These are phyloP conservation scores for Camellia oleifera DNA, from an alignment of 179 eudicot genomes.

Conservation along the genomic window DNA sequence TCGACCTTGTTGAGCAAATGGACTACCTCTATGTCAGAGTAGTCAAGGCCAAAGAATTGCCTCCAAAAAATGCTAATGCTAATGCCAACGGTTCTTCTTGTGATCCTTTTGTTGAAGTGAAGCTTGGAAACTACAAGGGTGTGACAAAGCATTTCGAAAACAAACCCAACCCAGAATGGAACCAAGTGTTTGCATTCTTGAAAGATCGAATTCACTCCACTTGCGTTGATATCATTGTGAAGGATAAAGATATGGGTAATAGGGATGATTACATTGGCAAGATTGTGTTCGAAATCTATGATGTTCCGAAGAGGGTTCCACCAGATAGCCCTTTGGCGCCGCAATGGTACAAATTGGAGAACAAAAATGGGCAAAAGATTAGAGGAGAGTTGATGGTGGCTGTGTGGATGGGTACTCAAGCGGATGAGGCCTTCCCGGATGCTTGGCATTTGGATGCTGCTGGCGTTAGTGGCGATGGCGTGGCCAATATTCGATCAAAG, in stretches of 20 bases:
- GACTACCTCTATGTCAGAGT: neutral
- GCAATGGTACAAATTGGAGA: too few species aligned
- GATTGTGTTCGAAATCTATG: neutral
- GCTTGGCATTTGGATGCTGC: neutral
- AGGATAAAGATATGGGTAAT: neutral
- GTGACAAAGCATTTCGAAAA: neutral
- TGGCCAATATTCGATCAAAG: neutral
- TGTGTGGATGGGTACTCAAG: neutral
- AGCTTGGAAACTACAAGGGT: neutral
- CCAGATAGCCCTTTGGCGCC: neutral
- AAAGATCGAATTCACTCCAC: neutral
- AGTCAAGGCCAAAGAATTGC: neutral
- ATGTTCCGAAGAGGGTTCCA: neutral
- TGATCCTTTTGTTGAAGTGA: neutral
- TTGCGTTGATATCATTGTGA: neutral
- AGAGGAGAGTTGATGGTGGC: neutral
- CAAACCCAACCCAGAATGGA: too few species aligned
- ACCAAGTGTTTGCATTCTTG: too few species aligned
- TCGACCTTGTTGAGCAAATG: neutral
- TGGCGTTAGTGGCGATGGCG: neutral
- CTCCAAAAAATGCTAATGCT: neutral
- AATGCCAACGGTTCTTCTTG: neutral
- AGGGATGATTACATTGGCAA: neutral
- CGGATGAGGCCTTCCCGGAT: too few species aligned
- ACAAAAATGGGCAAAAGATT: neutral